Evolutionary conservation across 208 protist genomes (phyloP), one percentile per base, ranked within the genome.

Genomic region (Trypanosoma caninum): DNA sequence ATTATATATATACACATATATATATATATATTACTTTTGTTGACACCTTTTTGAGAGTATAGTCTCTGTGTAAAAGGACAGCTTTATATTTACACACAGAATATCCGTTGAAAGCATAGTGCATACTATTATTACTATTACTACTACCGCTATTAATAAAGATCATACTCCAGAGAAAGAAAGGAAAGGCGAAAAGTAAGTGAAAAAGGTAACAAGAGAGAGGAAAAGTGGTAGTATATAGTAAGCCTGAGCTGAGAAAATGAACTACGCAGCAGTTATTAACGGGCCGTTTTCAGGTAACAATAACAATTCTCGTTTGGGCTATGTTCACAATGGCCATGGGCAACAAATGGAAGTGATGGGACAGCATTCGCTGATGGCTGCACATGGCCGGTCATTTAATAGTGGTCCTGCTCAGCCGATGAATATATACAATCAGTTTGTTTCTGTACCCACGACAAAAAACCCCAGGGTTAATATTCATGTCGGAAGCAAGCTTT

Each of bases 401-500:
- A 55, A 47, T 40, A 53, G 35, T 35, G 37, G 20, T 18, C n/a
- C 48, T 3, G 37, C 23, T 27, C 47, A 65, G 33, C 22, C 30
- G 13, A 8, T 65, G 4, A 65, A 65, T 47, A 27, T 65, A 35
- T 56, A 56, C 18, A 46, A 28, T 47, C 48, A 25, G 35, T 56
- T 65, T 65, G 23, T 48, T 20, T 37, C 2, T 9, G n/a, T 11
- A 33, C n/a, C 47, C 3, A 14, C 22, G 23, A 31, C 14, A 34
- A 56, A 56, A 25, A 48, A 65, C 27, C 59, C 53, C 38, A 53
- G 45, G 44, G 56, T 54, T 11, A 78, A 83, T 65, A 79, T 74
- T 53, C 75, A 74, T 65, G 54, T 72, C 44, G 79, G 80, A 34
- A 86, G 69, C 34, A 95, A 93, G 61, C 79, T 95, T 13, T 95